phyloP scores from a whole-genome alignment of 352 stramenopile species.

The Pythium brachiatum region DNA sequence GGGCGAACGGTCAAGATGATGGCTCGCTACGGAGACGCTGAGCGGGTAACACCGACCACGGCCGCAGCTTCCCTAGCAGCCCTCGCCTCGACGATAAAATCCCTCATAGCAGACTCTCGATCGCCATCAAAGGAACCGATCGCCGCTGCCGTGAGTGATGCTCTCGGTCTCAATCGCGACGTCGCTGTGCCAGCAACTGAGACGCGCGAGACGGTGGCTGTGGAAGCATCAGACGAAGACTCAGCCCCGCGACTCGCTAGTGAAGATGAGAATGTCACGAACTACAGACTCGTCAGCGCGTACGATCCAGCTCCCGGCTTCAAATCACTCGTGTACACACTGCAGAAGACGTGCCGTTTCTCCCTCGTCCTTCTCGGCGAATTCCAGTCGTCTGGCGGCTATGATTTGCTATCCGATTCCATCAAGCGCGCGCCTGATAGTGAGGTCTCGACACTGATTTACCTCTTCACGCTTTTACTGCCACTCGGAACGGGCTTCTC shows the following conservation, averaged over 20 bases:
- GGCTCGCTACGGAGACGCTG: conserved; percentile 31
- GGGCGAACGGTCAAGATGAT: conserved; percentile 48
- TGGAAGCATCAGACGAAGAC: not conserved
- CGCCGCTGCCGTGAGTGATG: conserved; percentile 61
- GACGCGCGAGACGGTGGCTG: not conserved
- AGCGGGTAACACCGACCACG: conserved; percentile 31
- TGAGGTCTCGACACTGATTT: conserved; percentile 43
- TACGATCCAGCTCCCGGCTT: conserved; percentile 57
- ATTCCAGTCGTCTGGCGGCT: conserved; percentile 64
- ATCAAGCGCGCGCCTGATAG: conserved; percentile 42
- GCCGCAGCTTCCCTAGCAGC: conserved; percentile 33
- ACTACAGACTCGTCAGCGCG: conserved; percentile 33
- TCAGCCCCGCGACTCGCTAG: not conserved
- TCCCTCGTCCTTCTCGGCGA: conserved; percentile 62
- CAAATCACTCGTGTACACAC: conserved; percentile 46
- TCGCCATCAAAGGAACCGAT: conserved; percentile 22
- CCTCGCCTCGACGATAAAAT: conserved; percentile 18
- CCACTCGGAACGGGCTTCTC: conserved; percentile 53
- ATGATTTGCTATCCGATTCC: conserved; percentile 44
- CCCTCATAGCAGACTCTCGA: conserved; percentile 12
- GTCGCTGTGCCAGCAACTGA: conserved; percentile 1
- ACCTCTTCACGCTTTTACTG: conserved; percentile 53
- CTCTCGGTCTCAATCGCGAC: conserved; percentile 43
- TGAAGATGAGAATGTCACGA: conserved; percentile 2
- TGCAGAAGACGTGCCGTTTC: conserved; percentile 65